These are phyloP conservation scores for Leccinum pseudoinsigne DNA, from an alignment of 1,284 basidiomycete genomes.

Conservation along the genomic window DNA sequence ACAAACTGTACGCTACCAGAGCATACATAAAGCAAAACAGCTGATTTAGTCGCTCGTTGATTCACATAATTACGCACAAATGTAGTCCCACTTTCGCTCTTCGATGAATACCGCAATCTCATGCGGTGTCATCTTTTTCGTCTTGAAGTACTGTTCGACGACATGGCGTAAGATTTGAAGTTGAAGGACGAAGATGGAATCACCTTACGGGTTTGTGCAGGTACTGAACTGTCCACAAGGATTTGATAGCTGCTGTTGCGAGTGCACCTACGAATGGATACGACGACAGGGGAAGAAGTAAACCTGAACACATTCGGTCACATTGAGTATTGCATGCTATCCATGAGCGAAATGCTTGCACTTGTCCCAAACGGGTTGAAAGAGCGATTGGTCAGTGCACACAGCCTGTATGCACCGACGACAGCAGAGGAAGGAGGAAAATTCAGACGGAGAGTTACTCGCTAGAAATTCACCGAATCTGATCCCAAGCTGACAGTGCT, in stretches of 20 bases:
- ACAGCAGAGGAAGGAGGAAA: slow-evolving; percentile 75
- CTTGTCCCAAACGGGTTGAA: slow-evolving; percentile 72
- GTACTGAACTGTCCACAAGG: slow-evolving; percentile 65
- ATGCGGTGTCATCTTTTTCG: slow-evolving; percentile 51
- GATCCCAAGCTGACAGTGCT: too few relatives aligned
- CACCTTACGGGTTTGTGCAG: slow-evolving; percentile 63
- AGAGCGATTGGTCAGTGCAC: slow-evolving; percentile 66
- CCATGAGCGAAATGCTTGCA: slow-evolving; percentile 48
- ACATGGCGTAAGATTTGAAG: background rate
- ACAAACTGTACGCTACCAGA: slow-evolving; percentile 65
- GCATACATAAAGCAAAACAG: background rate
- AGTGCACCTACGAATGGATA: slow-evolving; percentile 69
- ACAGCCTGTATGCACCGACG: slow-evolving; percentile 72
- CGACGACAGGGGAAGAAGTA: slow-evolving; percentile 68
- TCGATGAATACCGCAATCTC: slow-evolving; percentile 78
- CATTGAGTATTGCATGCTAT: background rate
- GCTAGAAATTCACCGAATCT: slow-evolving; percentile 1
- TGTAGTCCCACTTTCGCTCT: slow-evolving; percentile 86
- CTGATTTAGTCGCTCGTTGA: background rate
- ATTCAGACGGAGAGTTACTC: slow-evolving; percentile 57
- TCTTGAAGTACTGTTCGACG: background rate
- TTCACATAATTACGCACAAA: slow-evolving; percentile 44
- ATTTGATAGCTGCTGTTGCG: slow-evolving; percentile 65
- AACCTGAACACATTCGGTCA: slow-evolving; percentile 40
- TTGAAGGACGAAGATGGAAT: background rate